These are phyloP conservation scores for Fraxinus paxiana DNA, from an alignment of 305 asterid genomes.

Conservation along the genomic window DNA sequence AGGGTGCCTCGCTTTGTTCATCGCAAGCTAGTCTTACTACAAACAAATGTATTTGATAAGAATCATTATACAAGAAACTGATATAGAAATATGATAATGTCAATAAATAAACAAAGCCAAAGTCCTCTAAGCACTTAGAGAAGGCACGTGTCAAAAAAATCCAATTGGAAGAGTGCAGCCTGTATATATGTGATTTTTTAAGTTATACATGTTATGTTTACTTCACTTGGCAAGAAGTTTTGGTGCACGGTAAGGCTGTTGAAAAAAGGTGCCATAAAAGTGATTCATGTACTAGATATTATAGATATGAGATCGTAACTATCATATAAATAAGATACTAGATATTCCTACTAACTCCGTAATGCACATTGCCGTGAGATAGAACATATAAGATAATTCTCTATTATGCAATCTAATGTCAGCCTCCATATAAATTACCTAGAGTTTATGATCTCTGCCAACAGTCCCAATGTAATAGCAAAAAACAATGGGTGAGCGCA, in stretches of 20 bases:
- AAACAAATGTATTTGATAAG: not conserved
- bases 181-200: not conserved
- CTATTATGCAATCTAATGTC: constrained; percentile 2
- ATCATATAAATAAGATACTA: no score
- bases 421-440: constrained; percentile 43
- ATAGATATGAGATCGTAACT: not conserved
- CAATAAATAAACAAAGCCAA: not conserved
- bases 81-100: not conserved
- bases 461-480: constrained; percentile 81
- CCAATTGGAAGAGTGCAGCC: not conserved
- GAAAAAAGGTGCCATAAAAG: constrained; percentile 4
- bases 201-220: not conserved
- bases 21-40: not conserved
- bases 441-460: constrained; percentile 95
- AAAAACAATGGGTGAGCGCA: constrained; percentile 79
- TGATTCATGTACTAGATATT: not conserved
- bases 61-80: not conserved
- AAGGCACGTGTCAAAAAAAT: not conserved
- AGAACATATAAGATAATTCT: not conserved
- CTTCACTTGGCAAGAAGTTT: not conserved
- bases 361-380: constrained; percentile 7
- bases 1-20: not conserved
- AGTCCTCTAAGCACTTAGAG: not conserved
- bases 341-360: not conserved
- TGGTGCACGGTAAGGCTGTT: not conserved